Evolutionary conservation across 2,329 filamentous ascomycete genomes (phyloP), one percentile per base, ranked within the genome.

Genomic region (Aureobasidium vineae): DNA sequence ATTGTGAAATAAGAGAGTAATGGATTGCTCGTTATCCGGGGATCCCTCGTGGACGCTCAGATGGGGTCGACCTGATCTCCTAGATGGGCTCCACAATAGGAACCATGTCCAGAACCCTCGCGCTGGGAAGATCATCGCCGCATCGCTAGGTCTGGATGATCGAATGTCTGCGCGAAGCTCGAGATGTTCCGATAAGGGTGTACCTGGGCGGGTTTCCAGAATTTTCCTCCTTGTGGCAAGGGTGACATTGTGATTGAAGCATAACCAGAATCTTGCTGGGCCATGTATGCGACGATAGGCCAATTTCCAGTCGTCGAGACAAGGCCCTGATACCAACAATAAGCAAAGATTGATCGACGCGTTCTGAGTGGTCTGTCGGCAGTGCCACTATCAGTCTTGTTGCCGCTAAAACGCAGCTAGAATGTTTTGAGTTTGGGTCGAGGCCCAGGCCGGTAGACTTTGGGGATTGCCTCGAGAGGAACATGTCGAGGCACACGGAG

Each of bases 21-120:
- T 45, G 49, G 49, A 64, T 54, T 64, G 49, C 47, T 64, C 61
- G 47, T 64, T 66, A 66, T 66, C 64, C 31, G 54, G 45, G 52
- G 41, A 2, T 40, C 36, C 33, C 54, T 43, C 53, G 43, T 40
- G 63, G 54, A 16, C 41, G 64, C 64, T 60, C 64, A 66, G 64
- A 66, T 66, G 64, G 64, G 64, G 64, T 52, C 61, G 49, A 36
- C 61, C 41, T 41, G 52, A 52, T 40, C 41, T 31, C 26, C 40
- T 31, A n/a, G 52, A 19, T 13, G n/a, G 31, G 45, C 8, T 49
- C 40, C 54, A 31, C 38, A 15, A 15, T 50, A 28, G 49, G 41
- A n/a, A 49, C 40, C 31, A 43, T 57, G 31, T 50, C 53, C 64
- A 66, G 33, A 50, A 33, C 38, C 5, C 41, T n/a, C 11, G 33